Evolutionary conservation across 495 filamentous ascomycete species (phyloP).

Genomic region (Penicillium verhagenii): DNA sequence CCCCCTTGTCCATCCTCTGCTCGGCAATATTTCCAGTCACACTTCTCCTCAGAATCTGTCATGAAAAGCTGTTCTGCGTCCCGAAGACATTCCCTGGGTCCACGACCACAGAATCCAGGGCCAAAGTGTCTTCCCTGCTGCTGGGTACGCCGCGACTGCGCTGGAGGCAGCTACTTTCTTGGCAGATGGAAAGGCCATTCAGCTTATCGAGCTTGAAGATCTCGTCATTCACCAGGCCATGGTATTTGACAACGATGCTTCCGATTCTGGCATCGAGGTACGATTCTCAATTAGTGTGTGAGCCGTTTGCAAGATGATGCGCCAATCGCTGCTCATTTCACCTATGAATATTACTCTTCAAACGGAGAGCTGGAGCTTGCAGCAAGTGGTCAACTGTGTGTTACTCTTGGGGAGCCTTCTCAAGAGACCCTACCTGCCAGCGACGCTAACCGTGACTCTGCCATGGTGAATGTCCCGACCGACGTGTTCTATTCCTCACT

Average conservation of each 20-base stretch:
- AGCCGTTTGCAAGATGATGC: too few relatives aligned
- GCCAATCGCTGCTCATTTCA: too few relatives aligned
- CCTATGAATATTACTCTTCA: too few relatives aligned
- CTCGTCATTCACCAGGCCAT: slow-evolving; percentile 3
- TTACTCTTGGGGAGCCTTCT: too few relatives aligned
- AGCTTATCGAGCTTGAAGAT: slow-evolving; percentile 1
- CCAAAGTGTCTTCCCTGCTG: slow-evolving; percentile 54
- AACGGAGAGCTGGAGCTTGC: too few relatives aligned
- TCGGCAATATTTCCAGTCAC: slow-evolving; percentile 20
- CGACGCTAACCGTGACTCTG: too few relatives aligned
- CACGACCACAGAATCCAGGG: slow-evolving; percentile 34
- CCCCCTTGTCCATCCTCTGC: slow-evolving; percentile 20
- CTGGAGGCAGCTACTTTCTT: slow-evolving; percentile 43
- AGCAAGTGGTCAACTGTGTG: too few relatives aligned
- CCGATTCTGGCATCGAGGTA: too few relatives aligned
- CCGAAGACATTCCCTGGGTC: slow-evolving; percentile 36
- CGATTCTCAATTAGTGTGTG: too few relatives aligned
- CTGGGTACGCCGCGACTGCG: slow-evolving; percentile 56
- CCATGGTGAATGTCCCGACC: too few relatives aligned
- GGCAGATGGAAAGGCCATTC: neutral
- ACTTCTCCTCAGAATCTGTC: slow-evolving; percentile 19
- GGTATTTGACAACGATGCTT: slow-evolving; percentile 1
- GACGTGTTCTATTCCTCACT: too few relatives aligned
- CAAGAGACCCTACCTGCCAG: too few relatives aligned
- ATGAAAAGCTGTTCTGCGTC: slow-evolving; percentile 28